Evolutionary conservation across 2,329 filamentous ascomycete species (phyloP), one percentile per base, ranked within the genome.

Genomic region (Colletotrichum abscissum): DNA sequence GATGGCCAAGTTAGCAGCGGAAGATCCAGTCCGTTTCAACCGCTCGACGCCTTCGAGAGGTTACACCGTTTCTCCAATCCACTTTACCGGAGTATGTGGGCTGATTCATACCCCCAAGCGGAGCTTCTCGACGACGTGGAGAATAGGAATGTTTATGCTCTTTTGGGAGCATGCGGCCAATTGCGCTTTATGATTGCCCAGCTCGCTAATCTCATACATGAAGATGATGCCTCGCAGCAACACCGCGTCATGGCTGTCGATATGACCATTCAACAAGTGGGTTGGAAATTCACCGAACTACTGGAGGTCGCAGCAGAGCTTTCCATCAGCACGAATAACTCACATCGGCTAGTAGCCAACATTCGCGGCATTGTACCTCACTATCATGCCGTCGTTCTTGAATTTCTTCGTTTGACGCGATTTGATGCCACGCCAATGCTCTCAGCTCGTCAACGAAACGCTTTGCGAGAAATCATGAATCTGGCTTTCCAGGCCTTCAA

Each of bases 101-200:
- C 78, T 9, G 76, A 79, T 5, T 62, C 76, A 2, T 83, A 83
- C 58, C 81, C 81, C 2, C 80, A 82, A 64, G 71, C 73, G 5
- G 80, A 83, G 76, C 65, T 83, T 22, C 67, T 82, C 1, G 81
- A 83, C 52, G 81, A 82, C 26, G 75, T 81, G 5, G 80, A 83
- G 70, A 83, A 83, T 54, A 77, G 80, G 24, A 80, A 78, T 42
- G 76, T 81, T 4, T 82, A 80, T 35, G 76, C 76, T 11, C 75
- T 83, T 28, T 75, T 80, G 19, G 78, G 78, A 7, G 77, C 77
- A 38, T 78, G 77, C 59, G 76, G 76, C 49, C 80, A 82, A 69
- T 74, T 82, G 3, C 78, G 81, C 1, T 81, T 77, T 55, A 78
- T 80, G 75, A 79, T 80, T 11, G 79, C 81, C n/a, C 76, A 79